A percentile compares a stretch with the other conserved stretches of the same genome.
Conservation (phyloP, 305 asterid species). For the Fraxinus sp. region DNA sequence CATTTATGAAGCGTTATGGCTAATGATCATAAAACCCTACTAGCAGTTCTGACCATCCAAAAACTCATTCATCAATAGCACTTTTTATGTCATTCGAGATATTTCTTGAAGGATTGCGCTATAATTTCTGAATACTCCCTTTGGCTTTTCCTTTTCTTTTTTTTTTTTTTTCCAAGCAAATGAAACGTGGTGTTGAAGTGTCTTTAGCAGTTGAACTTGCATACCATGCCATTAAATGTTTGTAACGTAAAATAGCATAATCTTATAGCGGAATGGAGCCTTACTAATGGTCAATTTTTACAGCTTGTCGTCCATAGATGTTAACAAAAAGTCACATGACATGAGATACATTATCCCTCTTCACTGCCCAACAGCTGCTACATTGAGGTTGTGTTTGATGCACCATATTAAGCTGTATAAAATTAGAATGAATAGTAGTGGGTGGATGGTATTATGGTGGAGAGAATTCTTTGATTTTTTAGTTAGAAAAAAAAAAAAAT, state of each 20-base stretch:
- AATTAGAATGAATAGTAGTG: no score
- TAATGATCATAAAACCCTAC: background rate
- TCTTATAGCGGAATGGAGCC: no score
- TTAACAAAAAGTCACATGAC: background rate
- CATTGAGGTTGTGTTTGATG: background rate
- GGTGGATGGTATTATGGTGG: no score
- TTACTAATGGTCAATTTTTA: background rate
- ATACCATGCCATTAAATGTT: background rate
- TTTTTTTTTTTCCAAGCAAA: background rate
- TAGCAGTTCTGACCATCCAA: background rate
- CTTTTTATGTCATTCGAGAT: background rate
- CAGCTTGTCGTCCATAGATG: background rate
- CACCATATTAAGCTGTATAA: no score
- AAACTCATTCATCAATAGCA: background rate
- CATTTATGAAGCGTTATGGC: background rate
- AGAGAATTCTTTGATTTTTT: no score
- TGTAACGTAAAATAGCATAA: no score
- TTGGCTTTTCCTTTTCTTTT: background rate
- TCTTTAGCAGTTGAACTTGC: background rate
- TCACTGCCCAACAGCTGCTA: no score
- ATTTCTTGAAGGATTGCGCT: background rate
- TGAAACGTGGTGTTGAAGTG: background rate
- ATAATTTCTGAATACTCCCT: background rate
- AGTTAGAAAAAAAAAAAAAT: no score
- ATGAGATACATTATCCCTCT: background rate